Percentiles rank a stretch among this genome's conserved stretches.
Evolutionary conservation across 179 eudicot genomes (phyloP).

Genomic region (Silene vulgaris): DNA sequence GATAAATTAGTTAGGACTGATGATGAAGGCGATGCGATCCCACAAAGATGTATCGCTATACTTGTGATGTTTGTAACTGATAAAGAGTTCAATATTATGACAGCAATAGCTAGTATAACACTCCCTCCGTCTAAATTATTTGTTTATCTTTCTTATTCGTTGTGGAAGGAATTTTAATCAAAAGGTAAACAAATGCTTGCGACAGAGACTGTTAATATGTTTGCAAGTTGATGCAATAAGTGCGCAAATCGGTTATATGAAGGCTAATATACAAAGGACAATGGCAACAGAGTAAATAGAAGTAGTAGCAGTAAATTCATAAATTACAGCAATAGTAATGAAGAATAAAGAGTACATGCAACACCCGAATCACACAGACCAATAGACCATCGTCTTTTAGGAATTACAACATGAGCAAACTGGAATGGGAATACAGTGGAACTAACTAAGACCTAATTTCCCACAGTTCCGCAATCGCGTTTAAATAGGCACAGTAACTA

Average conservation of each 20-base stretch:
- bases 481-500: slow-evolving; percentile 16
- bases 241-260: neutral
- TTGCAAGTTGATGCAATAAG: too few species aligned
- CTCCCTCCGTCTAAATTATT: too few species aligned
- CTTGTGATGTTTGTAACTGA: too few species aligned
- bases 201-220: too few species aligned
- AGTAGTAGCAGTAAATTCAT: slow-evolving; percentile 11
- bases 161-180: too few species aligned
- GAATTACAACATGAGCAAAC: slow-evolving; percentile 18
- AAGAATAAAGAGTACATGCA: slow-evolving; percentile 18
- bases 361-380: slow-evolving; percentile 21
- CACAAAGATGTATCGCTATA: too few species aligned
- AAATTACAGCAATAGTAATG: slow-evolving; percentile 20
- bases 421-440: slow-evolving; percentile 20
- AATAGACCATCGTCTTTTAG: slow-evolving; percentile 20
- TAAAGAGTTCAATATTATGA: too few species aligned
- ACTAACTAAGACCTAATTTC: slow-evolving; percentile 16
- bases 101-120: too few species aligned
- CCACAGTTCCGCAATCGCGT: slow-evolving; percentile 24
- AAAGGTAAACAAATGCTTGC: too few species aligned
- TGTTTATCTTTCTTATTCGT: too few species aligned
- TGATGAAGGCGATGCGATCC: too few species aligned
- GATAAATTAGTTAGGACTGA: too few species aligned
- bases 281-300: neutral
- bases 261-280: slow-evolving; percentile 1